Evolutionary conservation across 352 stramenopile species (phyloP).

Genomic region (Globisporangium perplexum): DNA sequence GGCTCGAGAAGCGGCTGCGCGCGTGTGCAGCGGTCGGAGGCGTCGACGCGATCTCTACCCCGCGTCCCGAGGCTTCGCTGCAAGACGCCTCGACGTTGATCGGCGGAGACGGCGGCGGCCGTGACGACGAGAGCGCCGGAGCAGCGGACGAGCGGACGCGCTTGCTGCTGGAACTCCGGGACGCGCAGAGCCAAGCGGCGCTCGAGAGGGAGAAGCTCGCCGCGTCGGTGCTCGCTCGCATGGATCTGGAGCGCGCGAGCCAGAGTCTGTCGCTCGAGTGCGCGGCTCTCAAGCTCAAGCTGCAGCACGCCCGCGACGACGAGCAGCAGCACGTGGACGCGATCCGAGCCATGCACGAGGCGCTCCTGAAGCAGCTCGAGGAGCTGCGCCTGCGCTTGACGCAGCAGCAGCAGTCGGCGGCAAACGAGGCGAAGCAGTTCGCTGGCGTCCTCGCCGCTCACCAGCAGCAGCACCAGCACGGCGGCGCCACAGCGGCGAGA

Average conservation of each 20-base stretch:
- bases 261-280: conserved; percentile 7
- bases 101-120: background rate
- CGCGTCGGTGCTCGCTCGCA: conserved; percentile 12
- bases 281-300: conserved; percentile 5
- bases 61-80: background rate
- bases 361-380: conserved; percentile 32
- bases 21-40: background rate
- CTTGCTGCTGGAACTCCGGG: background rate
- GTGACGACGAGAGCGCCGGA: background rate
- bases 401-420: conserved; percentile 6
- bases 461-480: background rate
- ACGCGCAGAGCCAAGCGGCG: background rate
- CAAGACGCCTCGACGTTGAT: background rate
- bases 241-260: conserved; percentile 17
- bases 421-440: background rate
- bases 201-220: conserved; percentile 5
- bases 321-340: conserved; percentile 3
- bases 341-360: conserved; percentile 35
- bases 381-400: conserved; percentile 23
- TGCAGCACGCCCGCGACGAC: conserved; percentile 1
- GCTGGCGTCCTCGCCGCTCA: background rate
- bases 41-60: background rate
- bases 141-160: background rate
- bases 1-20: background rate
- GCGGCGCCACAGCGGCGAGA: too few relatives aligned